Evolutionary conservation across 306 rosid genomes (phyloP).

Genomic region (Sicyos baderoa): DNA sequence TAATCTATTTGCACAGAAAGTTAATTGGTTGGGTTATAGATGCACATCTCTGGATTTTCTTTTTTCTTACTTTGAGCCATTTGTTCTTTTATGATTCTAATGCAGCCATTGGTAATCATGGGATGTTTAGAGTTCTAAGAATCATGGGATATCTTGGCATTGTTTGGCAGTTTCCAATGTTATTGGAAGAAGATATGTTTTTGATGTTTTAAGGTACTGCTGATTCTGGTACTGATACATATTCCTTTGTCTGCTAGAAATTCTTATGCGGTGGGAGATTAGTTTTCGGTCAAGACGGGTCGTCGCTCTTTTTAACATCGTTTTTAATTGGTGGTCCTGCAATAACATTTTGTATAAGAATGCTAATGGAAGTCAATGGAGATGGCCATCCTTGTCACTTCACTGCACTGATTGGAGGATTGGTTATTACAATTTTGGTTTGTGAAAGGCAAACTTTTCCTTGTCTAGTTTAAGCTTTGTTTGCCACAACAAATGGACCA

Average conservation of each 20-base stretch:
- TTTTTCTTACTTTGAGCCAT: neutral
- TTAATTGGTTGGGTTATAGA: neutral
- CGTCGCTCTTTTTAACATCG: conserved; percentile 55
- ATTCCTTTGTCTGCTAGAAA: conserved; percentile 43
- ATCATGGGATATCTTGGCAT: neutral
- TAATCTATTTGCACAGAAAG: neutral
- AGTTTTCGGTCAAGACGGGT: conserved; percentile 70
- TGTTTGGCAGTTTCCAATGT: neutral
- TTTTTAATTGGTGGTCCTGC: conserved; percentile 83
- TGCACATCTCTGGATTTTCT: neutral
- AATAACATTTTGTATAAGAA: conserved; percentile 57
- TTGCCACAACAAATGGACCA: conserved; percentile 15
- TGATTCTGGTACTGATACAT: conserved; percentile 4
- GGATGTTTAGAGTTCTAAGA: no score
- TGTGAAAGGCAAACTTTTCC: conserved; percentile 36
- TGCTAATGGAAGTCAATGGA: conserved; percentile 31
- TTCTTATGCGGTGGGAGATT: conserved; percentile 79
- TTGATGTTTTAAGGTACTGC: neutral
- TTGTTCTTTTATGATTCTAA: neutral
- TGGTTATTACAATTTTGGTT: conserved; percentile 70
- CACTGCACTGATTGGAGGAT: conserved; percentile 51
- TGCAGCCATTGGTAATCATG: neutral
- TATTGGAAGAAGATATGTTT: neutral
- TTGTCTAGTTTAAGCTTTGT: conserved; percentile 11
- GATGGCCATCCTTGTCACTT: conserved; percentile 30